These are phyloP conservation scores for Monosiga brevicollis DNA, from an alignment of 78 protist species.

Conservation along the genomic window DNA sequence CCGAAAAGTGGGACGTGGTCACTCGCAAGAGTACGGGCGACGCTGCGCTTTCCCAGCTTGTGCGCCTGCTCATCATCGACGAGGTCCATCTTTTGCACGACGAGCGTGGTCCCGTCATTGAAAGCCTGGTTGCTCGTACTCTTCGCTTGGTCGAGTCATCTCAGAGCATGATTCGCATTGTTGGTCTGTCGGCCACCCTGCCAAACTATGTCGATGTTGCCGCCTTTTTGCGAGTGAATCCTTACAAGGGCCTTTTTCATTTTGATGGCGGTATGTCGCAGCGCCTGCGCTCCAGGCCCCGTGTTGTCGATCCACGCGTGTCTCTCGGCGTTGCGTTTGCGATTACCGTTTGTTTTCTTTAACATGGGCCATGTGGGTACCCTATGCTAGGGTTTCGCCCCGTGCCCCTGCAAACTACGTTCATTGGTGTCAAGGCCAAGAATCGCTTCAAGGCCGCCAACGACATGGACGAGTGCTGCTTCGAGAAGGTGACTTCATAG, in stretches of 20 bases:
- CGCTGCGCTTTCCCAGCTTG: constrained; percentile 29
- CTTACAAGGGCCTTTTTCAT: constrained; percentile 67
- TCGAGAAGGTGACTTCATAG: constrained; percentile 43
- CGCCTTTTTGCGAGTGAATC: constrained; percentile 75
- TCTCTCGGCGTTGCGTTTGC: too few relatives aligned
- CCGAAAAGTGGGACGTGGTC: constrained; percentile 99
- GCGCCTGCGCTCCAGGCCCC: too few relatives aligned
- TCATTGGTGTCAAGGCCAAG: constrained; percentile 74
- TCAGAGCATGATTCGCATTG: constrained; percentile 92
- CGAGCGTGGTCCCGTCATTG: constrained; percentile 97
- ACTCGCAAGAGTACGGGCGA: constrained; percentile 90
- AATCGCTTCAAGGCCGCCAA: neutral
- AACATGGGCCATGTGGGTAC: too few relatives aligned
- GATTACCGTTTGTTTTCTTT: too few relatives aligned
- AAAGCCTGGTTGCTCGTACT: constrained; percentile 50
- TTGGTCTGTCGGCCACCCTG: constrained; percentile 98
- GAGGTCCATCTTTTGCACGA: constrained; percentile 97
- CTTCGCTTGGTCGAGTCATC: constrained; percentile 76
- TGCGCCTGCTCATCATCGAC: constrained; percentile 89
- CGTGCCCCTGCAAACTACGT: constrained; percentile 84
- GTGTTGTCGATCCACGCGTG: too few relatives aligned
- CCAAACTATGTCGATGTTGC: constrained; percentile 98
- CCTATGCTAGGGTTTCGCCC: constrained; percentile 96
- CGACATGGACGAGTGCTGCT: constrained; percentile 56
- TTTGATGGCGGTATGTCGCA: constrained; percentile 78